Evolutionary conservation across 805 yeast genomes (phyloP).

Genomic region (Ogataea polymorpha): DNA sequence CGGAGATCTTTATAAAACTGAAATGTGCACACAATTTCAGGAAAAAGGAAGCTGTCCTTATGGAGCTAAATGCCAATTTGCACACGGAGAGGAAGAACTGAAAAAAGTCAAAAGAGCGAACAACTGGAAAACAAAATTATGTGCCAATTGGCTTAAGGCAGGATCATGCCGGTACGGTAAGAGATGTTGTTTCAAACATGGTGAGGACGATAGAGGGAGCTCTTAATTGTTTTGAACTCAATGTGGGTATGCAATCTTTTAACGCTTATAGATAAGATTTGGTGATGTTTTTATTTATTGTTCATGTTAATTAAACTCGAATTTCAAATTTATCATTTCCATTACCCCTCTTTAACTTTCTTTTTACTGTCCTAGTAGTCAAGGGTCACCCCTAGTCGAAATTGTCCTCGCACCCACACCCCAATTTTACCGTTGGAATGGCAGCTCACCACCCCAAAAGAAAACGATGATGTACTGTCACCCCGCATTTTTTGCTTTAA

Average conservation of each 20-base stretch:
- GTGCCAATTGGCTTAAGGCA: conserved; percentile 79
- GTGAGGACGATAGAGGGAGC: conserved; percentile 32
- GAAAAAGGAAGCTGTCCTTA: conserved; percentile 77
- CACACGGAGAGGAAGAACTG: conserved; percentile 80
- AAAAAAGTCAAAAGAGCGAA: conserved; percentile 69
- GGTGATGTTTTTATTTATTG: not conserved
- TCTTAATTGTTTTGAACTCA: too few relatives aligned
- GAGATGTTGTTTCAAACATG: conserved; percentile 90
- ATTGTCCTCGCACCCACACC: too few relatives aligned
- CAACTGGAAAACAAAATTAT: conserved; percentile 88
- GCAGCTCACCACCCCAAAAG: too few relatives aligned
- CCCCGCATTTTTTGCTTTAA: too few relatives aligned
- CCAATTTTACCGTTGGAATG: too few relatives aligned
- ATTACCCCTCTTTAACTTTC: not conserved
- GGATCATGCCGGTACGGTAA: conserved; percentile 87
- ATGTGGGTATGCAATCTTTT: too few relatives aligned
- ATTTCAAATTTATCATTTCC: not conserved
- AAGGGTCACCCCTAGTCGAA: too few relatives aligned
- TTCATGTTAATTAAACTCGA: not conserved
- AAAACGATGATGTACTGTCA: too few relatives aligned
- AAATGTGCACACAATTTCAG: conserved; percentile 76
- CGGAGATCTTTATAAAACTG: conserved; percentile 82
- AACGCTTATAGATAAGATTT: not conserved
- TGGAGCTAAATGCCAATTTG: conserved; percentile 90
- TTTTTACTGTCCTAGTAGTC: not conserved